Percentiles rank a stretch among this genome's conserved stretches.
These are phyloP conservation scores for Eucalyptus melliodora DNA, from an alignment of 345 rosid genomes.

Conservation along the genomic window DNA sequence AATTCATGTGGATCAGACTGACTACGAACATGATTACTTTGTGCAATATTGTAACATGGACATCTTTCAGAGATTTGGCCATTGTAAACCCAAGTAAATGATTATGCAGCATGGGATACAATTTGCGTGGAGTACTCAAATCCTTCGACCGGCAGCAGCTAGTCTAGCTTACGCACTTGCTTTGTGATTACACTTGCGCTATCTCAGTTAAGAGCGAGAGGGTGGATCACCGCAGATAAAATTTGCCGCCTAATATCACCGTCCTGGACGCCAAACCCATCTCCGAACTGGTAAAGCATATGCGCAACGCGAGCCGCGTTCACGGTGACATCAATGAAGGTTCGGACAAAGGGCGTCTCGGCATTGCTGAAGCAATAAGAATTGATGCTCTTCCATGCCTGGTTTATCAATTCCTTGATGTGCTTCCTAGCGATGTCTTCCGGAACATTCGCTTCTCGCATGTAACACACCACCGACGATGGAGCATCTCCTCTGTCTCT, in stretches of 20 bases:
- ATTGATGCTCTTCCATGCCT: constrained; percentile 30
- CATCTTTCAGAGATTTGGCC: neutral
- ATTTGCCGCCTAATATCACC: constrained; percentile 8
- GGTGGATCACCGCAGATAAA: constrained; percentile 12
- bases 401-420: constrained; percentile 5
- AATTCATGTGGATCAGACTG: neutral
- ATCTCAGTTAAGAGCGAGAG: neutral
- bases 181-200: neutral
- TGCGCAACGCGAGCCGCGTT: constrained; percentile 27
- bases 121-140: neutral
- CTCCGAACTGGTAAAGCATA: constrained; percentile 29
- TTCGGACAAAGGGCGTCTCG: neutral
- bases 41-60: neutral
- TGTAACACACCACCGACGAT: constrained; percentile 23
- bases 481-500: constrained; percentile 44
- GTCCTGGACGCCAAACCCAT: constrained; percentile 41
- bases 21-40: neutral
- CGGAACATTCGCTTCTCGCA: constrained; percentile 17
- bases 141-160: neutral
- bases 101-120: neutral
- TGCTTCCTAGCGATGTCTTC: constrained; percentile 20
- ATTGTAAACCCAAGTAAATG: neutral
- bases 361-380: neutral
- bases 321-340: constrained; percentile 3
- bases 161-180: neutral